Conservation (phyloP, 1,284 basidiomycete genomes). For the Ceratobasidium sp. region DNA sequence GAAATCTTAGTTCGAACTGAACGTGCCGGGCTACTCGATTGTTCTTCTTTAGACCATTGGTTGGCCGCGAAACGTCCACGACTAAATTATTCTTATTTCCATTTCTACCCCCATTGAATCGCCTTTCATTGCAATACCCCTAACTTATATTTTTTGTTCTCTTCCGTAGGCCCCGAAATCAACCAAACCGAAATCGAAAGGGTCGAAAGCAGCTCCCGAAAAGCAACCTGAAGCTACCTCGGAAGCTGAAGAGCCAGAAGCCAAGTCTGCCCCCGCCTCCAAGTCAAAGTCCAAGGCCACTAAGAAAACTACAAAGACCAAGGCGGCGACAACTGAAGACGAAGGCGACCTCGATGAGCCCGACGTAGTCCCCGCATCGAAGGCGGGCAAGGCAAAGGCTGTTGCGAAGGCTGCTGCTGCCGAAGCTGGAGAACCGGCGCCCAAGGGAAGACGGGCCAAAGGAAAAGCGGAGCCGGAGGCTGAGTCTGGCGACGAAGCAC, state of each 20-base stretch:
- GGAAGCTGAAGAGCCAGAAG: not conserved
- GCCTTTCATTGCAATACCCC: not conserved
- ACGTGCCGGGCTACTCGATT: too few species aligned
- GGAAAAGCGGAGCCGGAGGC: not conserved
- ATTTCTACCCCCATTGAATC: not conserved
- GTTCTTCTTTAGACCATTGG: too few species aligned
- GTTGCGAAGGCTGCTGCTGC: slow-evolving; percentile 34
- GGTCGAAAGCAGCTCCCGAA: slow-evolving; percentile 2
- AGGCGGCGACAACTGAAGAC: slow-evolving; percentile 6
- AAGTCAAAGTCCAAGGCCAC: slow-evolving; percentile 4
- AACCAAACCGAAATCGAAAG: slow-evolving; percentile 14
- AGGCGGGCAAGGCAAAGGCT: slow-evolving; percentile 28
- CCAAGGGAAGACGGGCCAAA: not conserved
- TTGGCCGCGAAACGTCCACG: too few species aligned
- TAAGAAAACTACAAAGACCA: slow-evolving; percentile 14
- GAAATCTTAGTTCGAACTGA: too few species aligned
- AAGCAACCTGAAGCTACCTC: not conserved
- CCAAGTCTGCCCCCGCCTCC: not conserved
- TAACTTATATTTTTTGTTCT: not conserved
- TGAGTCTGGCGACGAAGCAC: not conserved
- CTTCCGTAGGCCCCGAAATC: not conserved
- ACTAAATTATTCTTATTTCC: too few species aligned
- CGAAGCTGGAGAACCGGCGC: slow-evolving; percentile 7
- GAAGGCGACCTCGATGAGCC: slow-evolving; percentile 28
- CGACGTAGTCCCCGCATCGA: slow-evolving; percentile 33